phyloP scores from a whole-genome alignment of 768 basidiomycete genomes.

The Galerina marginata region DNA sequence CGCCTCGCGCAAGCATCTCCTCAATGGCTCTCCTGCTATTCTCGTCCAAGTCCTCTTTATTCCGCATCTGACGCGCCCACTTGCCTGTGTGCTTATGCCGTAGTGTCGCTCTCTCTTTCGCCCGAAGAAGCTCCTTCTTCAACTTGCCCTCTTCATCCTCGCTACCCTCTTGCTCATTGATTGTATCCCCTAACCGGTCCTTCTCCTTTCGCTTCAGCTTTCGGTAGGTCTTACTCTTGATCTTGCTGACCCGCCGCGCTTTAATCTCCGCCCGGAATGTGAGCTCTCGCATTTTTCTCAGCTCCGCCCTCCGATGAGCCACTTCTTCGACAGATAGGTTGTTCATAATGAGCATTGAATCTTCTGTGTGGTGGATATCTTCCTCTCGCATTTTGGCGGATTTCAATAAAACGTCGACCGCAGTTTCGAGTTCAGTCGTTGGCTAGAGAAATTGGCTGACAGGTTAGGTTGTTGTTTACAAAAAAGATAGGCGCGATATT shows the following conservation, averaged over 20 bases:
- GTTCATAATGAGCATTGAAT: constrained; percentile 73
- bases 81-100: constrained; percentile 88
- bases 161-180: constrained; percentile 52
- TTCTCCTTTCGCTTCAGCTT: constrained; percentile 81
- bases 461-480: too few species aligned
- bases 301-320: constrained; percentile 75
- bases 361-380: constrained; percentile 79
- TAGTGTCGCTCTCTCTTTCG: constrained; percentile 88
- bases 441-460: constrained; percentile 52
- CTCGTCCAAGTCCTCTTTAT: constrained; percentile 59
- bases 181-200: constrained; percentile 60
- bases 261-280: constrained; percentile 93
- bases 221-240: constrained; percentile 94
- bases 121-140: constrained; percentile 79
- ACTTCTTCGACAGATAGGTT: constrained; percentile 88
- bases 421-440: constrained; percentile 81
- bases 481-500: neutral
- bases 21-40: constrained; percentile 69
- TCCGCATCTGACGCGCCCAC: constrained; percentile 81
- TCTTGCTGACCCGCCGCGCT: constrained; percentile 89
- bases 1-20: constrained; percentile 86
- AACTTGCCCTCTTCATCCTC: constrained; percentile 51
- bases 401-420: constrained; percentile 81
- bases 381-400: constrained; percentile 83
- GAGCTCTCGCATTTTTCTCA: constrained; percentile 89